Percentiles rank a stretch among this genome's conserved stretches.
These are phyloP conservation scores for Claviceps citrina DNA, from an alignment of 2,329 filamentous ascomycete genomes.

Conservation along the genomic window DNA sequence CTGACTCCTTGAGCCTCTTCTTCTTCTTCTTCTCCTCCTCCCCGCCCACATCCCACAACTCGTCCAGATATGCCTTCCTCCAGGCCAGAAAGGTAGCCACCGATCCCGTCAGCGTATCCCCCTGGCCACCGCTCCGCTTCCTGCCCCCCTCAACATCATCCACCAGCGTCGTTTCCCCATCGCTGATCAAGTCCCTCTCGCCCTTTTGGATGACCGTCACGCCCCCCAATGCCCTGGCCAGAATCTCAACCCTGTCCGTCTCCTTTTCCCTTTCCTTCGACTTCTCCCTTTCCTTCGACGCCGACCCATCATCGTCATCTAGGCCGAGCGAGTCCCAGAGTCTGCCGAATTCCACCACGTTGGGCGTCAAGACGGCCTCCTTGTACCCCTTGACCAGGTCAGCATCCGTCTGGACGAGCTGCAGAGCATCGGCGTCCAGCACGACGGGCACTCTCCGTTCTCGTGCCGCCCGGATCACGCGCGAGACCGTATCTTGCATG, in stretches of 20 bases:
- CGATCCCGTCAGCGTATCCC: conserved; percentile 82
- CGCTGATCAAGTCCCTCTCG: conserved; percentile 62
- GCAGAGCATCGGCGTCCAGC: conserved; percentile 78
- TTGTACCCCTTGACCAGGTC: conserved; percentile 66
- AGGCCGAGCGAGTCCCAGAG: conserved; percentile 63
- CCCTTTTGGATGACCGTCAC: conserved; percentile 92
- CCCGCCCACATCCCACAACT: conserved; percentile 51
- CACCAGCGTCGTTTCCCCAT: conserved; percentile 58
- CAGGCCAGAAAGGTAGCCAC: conserved; percentile 81
- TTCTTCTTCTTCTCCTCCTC: too few relatives aligned
- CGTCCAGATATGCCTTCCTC: conserved; percentile 72
- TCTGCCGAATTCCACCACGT: conserved; percentile 80
- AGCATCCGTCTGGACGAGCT: conserved; percentile 60
- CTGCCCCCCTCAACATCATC: conserved; percentile 66
- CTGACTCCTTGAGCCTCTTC: conserved; percentile 33
- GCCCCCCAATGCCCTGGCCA: conserved; percentile 66
- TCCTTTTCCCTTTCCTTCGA: conserved; percentile 16
- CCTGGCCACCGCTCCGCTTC: conserved; percentile 88
- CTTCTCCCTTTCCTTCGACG: conserved; percentile 16
- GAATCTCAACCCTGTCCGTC: conserved; percentile 39
- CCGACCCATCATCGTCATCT: too few relatives aligned
- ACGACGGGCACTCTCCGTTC: conserved; percentile 63
- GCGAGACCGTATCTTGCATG: conserved; percentile 74
- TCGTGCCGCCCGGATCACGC: conserved; percentile 65
- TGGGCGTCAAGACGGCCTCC: conserved; percentile 81